A percentile compares a stretch with the other conserved stretches of the same genome.
phyloP scores from a whole-genome alignment of 2,329 filamentous ascomycete genomes.

The Paraconiothyrium sp. region DNA sequence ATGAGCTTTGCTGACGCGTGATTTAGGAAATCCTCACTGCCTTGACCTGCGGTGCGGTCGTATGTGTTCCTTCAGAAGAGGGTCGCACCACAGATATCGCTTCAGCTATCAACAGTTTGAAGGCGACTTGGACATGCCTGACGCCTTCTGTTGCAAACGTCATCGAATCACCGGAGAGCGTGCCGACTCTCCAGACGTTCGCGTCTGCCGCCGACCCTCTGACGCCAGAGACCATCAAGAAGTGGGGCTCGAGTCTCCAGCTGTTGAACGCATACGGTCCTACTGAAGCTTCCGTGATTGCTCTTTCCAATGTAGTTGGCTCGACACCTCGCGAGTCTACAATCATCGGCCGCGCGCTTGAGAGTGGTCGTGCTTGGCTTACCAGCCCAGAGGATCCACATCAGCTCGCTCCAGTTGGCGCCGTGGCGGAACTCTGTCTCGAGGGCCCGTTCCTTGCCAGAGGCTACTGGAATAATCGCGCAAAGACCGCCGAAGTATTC shows the following conservation, averaged over 20 bases:
- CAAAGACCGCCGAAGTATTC: constrained; percentile 39
- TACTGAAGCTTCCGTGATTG: constrained; percentile 39
- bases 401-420: constrained; percentile 41
- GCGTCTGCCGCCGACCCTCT: constrained; percentile 41
- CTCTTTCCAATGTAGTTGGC: constrained; percentile 37
- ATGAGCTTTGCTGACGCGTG: not conserved
- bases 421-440: constrained; percentile 42
- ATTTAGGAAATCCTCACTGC: constrained; percentile 42
- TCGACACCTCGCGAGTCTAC: constrained; percentile 30
- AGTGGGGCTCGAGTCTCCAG: constrained; percentile 35
- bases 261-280: constrained; percentile 44
- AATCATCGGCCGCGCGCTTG: constrained; percentile 37
- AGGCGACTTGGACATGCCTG: constrained; percentile 44
- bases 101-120: constrained; percentile 41
- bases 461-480: constrained; percentile 41
- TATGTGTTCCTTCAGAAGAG: constrained; percentile 48
- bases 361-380: constrained; percentile 41
- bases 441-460: constrained; percentile 43
- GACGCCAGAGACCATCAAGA: constrained; percentile 37
- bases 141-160: constrained; percentile 49
- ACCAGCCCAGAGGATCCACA: constrained; percentile 36
- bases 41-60: constrained; percentile 41
- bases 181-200: constrained; percentile 53
- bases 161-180: constrained; percentile 37
- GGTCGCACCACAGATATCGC: constrained; percentile 57